These are phyloP conservation scores for Chlamydomonas sphaeroides DNA, from an alignment of 139 green algal species.

Conservation along the genomic window DNA sequence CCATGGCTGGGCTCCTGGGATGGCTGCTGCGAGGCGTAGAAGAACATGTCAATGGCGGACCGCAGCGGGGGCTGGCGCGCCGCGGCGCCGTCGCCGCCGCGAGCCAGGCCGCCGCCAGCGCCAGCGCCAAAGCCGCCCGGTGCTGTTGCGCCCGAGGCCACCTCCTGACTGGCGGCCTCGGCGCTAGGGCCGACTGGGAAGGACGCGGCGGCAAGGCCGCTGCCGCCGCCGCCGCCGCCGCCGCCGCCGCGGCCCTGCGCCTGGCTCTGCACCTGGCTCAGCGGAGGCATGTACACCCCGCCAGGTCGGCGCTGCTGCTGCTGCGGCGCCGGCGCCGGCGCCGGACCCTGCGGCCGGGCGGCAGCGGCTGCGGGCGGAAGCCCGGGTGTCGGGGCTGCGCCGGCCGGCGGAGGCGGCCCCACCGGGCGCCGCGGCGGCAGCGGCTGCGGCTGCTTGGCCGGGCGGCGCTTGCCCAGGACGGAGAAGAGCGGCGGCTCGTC, in stretches of 20 bases:
- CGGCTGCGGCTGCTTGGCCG: neutral
- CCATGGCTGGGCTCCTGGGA: neutral
- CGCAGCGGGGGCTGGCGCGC: neutral
- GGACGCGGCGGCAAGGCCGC: neutral
- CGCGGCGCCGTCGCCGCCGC: neutral
- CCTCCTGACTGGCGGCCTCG: neutral
- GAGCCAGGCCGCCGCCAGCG: neutral
- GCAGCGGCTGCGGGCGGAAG: neutral
- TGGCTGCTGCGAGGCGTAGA: neutral
- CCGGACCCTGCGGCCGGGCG: neutral
- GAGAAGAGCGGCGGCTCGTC: neutral
- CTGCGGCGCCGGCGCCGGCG: neutral
- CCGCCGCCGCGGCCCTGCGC: neutral
- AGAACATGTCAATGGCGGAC: constrained; percentile 22
- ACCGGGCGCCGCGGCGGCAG: neutral
- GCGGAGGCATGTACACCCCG: constrained; percentile 15
- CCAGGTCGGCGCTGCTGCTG: neutral
- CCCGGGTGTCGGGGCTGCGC: neutral
- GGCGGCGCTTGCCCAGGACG: constrained; percentile 19
- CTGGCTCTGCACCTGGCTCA: neutral
- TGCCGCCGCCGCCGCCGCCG: neutral
- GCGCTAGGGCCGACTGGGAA: no score
- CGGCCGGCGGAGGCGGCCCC: neutral
- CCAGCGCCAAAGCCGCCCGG: neutral
- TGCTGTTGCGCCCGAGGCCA: neutral